Percentiles rank a stretch among this genome's conserved stretches.
phyloP scores from a whole-genome alignment of 2,329 filamentous ascomycete genomes.

The Trichoderma atrobrunneum region DNA sequence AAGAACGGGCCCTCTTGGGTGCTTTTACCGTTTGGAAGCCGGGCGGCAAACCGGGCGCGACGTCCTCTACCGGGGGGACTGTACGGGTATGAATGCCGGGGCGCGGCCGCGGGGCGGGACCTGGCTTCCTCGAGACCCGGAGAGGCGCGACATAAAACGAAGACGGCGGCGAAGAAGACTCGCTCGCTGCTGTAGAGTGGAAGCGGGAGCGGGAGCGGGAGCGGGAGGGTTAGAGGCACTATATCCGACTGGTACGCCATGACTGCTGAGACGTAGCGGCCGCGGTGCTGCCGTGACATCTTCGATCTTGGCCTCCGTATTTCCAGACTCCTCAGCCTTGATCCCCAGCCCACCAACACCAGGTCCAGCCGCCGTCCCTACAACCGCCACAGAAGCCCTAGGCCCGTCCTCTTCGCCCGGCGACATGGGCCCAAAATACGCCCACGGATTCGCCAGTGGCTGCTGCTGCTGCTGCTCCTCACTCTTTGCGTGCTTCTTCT shows the following conservation, averaged over 20 bases:
- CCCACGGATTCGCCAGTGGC: conserved; percentile 34
- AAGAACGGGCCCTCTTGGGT: no score
- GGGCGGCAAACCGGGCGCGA: background rate
- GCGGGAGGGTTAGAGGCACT: background rate
- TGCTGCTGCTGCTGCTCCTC: conserved; percentile 19
- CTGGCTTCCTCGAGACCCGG: conserved; percentile 27
- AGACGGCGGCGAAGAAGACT: background rate
- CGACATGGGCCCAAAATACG: conserved; percentile 31
- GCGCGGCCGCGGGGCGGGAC: conserved; percentile 25
- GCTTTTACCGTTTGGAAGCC: no score
- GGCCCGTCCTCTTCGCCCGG: conserved; percentile 8
- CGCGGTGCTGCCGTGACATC: background rate
- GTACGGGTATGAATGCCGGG: conserved; percentile 30
- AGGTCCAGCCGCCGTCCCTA: background rate
- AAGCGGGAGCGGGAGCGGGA: background rate
- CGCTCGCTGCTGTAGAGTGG: background rate
- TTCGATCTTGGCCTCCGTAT: background rate
- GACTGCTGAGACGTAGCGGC: background rate
- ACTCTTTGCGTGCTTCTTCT: background rate
- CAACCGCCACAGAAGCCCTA: background rate
- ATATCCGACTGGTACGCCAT: background rate
- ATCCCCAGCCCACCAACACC: background rate
- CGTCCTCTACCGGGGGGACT: conserved; percentile 25
- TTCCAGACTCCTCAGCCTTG: background rate
- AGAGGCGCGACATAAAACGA: conserved; percentile 30